Percentiles rank a stretch among this genome's conserved stretches.
phyloP scores from a whole-genome alignment of 2,329 filamentous ascomycete species.

The Thielaviopsis ethacetica region DNA sequence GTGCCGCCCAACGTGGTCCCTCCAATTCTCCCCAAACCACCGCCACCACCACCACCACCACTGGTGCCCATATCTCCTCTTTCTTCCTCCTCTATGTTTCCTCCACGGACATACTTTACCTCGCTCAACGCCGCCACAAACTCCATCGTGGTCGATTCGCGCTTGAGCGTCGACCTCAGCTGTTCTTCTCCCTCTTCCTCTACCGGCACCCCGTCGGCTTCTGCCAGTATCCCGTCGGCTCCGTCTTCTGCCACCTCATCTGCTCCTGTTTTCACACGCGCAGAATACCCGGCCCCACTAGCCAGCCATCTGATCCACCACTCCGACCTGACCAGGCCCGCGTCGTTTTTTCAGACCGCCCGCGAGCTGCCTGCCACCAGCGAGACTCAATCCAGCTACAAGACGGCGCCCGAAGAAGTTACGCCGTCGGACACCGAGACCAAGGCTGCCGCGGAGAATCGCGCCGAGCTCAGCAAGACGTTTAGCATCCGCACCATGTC shows the following conservation, averaged over 20 bases:
- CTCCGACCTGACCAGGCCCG: background rate
- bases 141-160: constrained; percentile 8
- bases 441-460: background rate
- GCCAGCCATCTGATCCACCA: background rate
- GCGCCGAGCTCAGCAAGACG: background rate
- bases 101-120: background rate
- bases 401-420: background rate
- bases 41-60: background rate
- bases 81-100: background rate
- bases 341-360: background rate
- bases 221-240: background rate
- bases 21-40: background rate
- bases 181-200: background rate
- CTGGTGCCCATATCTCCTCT: background rate
- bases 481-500: constrained; percentile 5
- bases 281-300: background rate
- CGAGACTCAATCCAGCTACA: constrained; percentile 1
- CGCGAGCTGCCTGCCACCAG: background rate
- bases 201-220: background rate
- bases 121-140: background rate
- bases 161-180: constrained; percentile 7
- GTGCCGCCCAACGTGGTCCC: background rate
- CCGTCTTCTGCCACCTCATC: background rate
- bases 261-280: background rate
- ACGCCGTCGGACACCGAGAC: background rate